A percentile compares a stretch with the other conserved stretches of the same genome.
phyloP scores from a whole-genome alignment of 225 moss, liverwort and hornwort species.

The Anthoceros angustus region DNA sequence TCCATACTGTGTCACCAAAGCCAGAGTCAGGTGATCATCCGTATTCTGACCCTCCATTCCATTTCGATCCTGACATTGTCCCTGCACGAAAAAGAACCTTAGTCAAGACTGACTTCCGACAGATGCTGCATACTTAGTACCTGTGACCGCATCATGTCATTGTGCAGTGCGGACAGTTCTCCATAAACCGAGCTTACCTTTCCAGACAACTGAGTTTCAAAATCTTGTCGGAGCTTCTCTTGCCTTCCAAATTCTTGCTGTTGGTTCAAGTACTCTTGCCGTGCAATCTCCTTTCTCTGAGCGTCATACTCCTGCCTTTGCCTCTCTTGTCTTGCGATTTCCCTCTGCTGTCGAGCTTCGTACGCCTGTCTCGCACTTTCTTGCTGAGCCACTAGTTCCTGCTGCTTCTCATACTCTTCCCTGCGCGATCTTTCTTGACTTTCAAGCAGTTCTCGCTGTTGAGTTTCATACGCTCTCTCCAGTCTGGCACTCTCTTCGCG shows the following conservation, averaged over 20 bases:
- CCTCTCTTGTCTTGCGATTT: conserved; percentile 18
- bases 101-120: background rate
- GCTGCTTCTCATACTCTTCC: background rate
- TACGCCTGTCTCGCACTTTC: conserved; percentile 11
- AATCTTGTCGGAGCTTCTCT: background rate
- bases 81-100: background rate
- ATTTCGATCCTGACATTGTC: background rate
- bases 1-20: background rate
- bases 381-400: conserved; percentile 6
- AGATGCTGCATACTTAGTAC: too few species aligned
- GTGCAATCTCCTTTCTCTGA: conserved; percentile 7
- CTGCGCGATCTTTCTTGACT: background rate
- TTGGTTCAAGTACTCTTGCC: background rate
- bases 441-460: background rate
- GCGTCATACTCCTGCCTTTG: conserved; percentile 10
- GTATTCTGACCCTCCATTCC: background rate
- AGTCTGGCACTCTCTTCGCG: background rate
- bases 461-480: background rate
- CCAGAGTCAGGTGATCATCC: background rate
- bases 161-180: too few species aligned
- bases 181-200: background rate
- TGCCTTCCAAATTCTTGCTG: background rate
- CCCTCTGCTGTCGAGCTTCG: conserved; percentile 17
- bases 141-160: too few species aligned
- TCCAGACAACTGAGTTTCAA: background rate